Evolutionary conservation across 2,329 filamentous ascomycete genomes (phyloP), one percentile per base, ranked within the genome.

Genomic region (Biscogniauxia marginata): DNA sequence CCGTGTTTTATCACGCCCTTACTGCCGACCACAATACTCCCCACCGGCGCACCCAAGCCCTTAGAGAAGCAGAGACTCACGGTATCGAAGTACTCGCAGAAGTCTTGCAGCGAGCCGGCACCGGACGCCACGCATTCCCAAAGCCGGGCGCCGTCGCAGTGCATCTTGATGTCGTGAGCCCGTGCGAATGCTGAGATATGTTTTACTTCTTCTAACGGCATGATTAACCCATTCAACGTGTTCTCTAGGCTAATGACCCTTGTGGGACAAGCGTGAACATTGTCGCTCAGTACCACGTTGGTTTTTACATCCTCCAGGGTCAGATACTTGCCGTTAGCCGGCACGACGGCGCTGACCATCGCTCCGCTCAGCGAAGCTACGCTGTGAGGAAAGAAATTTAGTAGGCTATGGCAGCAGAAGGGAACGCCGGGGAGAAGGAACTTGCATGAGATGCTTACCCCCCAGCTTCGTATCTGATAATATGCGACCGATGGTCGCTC

Each of bases 401-500:
- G 63, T 46, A 16, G 11, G 18, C 46, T n/a, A 23, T 21, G 30
- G 11, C 44, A 6, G 24, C n/a, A 24, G 34, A 39, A 30, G 21
- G 21, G 8, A 53, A n/a, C n/a, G n/a, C n/a, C 8, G 52, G 34
- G 49, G 9, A 11, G 20, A 23, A 23, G 9, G 20, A 48, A 46
- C 18, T n/a, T 7, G 43, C n/a, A n/a, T n/a, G 18, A 4, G 46
- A 19, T 49, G 20, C 52, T 46, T 67, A 70, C 68, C 73, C 79
- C n/a, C 79, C 79, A 9, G 78, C 77, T 64, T 82, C 79, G 60
- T 75, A 84, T 58, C 84, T 78, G 58, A 88, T 74, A 57, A 93
- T 87, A 69, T 93, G 89, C 2, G 82, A 79, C 23, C 86, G 79
- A 57, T 83, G 75, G 66, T 93, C 89, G 64, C 86, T 86, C 8